Base-by-base conservation (phyloP, 495 filamentous ascomycete genomes). In the Podospora pseudocomata region DNA sequence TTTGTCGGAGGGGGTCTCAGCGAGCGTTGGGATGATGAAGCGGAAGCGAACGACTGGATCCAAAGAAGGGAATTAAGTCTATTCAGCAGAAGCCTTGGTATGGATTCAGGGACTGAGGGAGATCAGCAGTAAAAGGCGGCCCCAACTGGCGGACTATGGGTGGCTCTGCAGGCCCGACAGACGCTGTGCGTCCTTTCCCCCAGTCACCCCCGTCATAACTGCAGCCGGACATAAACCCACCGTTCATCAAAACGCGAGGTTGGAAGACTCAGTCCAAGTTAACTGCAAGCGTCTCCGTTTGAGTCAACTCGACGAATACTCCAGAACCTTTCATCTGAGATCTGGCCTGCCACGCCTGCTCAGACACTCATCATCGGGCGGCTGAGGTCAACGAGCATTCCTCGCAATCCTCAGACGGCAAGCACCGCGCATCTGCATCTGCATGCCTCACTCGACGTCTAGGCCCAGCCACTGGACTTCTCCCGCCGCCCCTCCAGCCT, bases 1-100 rank as follows among this genome's bases (percentile, higher is more conserved):
- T 49, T 49, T 49, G 39, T 49, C 13, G 39, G 39, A 62, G 66
- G 56, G 56, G 55, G 26, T 18, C 2, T 54, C 68, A 70, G 68
- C 68, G 68, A 70, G 65, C 39, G 68, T 67, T 26, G 68, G 65
- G 20, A 39, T 23, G 65, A 54, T 44, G 32, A 49, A 49, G 56
- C 44, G 54, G 60, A 66, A 60, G 57, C 34, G 60, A 65, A 58
- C 23, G 60, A 15, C 54, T 23, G 30, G 27, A 67, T 19, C 32
- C 30, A 23, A 63, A 39, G 61, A 32, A 63, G 61, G 61, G 61
- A 63, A 63, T 39, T 63, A 63, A 63, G 61, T 63, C 61, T 63
- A 61, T 28, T 61, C 1, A 61, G 61, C 15, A 15, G 61, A 49
- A 1, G 30, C n/a, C 16, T 49, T 39, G 27, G 27, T 63, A 63